Percentiles rank a stretch among this genome's conserved stretches.
Evolutionary conservation across 1,139 yeast species (phyloP).

Genomic region (Debaryomyces subglobosus): DNA sequence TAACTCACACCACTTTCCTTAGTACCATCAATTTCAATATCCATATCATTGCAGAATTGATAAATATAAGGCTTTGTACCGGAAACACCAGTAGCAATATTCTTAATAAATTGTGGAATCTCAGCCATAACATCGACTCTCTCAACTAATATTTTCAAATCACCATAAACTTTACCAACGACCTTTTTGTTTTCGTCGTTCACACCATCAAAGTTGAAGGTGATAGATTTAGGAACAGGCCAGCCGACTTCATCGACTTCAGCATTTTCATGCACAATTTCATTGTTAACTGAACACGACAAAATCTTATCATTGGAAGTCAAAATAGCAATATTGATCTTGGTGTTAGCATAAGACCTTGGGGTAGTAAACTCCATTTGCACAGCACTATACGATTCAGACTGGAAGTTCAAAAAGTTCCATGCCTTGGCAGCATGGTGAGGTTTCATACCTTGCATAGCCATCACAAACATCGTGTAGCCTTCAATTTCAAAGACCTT

Average conservation of each 20-base stretch:
- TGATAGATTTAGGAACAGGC: conserved; percentile 78
- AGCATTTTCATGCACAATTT: conserved; percentile 62
- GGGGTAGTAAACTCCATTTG: conserved; percentile 98
- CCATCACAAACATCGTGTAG: conserved; percentile 88
- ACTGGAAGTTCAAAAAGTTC: conserved; percentile 92
- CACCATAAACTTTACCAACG: conserved; percentile 53
- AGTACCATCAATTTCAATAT: conserved; percentile 37
- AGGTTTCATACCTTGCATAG: conserved; percentile 99
- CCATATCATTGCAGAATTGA: conserved; percentile 72
- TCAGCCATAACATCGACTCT: conserved; percentile 98
- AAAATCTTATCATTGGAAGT: conserved; percentile 66
- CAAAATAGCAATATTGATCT: conserved; percentile 78
- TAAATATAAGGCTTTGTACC: conserved; percentile 95
- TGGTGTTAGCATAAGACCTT: conserved; percentile 78
- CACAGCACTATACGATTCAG: conserved; percentile 70
- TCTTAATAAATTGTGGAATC: conserved; percentile 91
- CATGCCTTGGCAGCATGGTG: conserved; percentile 97
- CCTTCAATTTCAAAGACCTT: conserved; percentile 48
- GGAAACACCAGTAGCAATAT: conserved; percentile 89
- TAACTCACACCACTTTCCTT: conserved; percentile 70
- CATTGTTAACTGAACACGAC: conserved; percentile 67
- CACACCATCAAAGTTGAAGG: conserved; percentile 48
- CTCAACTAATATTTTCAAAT: conserved; percentile 65
- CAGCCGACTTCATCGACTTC: conserved; percentile 82
- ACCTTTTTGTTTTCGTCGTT: conserved; percentile 32